Evolutionary conservation across 345 rosid genomes (phyloP), one percentile per base, ranked within the genome.

Genomic region (Camelina sativa): DNA sequence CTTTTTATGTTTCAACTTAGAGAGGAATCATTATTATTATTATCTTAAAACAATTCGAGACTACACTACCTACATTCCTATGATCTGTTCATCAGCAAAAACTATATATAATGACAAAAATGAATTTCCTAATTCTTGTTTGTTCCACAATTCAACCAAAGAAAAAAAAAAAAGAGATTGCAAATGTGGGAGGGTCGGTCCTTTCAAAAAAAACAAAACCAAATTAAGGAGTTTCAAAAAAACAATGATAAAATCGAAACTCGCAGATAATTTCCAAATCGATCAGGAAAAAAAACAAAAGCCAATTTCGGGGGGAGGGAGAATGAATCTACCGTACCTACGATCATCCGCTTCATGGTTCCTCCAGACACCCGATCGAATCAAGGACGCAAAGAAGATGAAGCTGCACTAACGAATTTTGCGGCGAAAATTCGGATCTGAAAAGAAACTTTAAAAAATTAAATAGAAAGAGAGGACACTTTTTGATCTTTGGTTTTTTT

Each of bases 341-440:
- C 68, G 73, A 65, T 72, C 76, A 66, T 72, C 20, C 7, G 59
- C 51, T 53, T 66, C 77, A 72, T 78, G 51, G 9, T 34, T 65
- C 59, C 20, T 50, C 41, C 16, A 8, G 62, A 51, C 13, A 65
- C 7, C 61, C 38, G 69, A 78, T 72, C 65, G 63, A 71, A 77
- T 53, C 65, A 32, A 65, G 11, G 12, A 54, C 32, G 38, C 53
- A 4, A 28, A 58, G 78, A 66, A 44, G 74, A 34, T 1, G 23
- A 62, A 60, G 67, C 54, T 63, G 61, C 67, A 70, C 35, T 35
- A 19, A 46, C 63, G 73, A 71, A 62, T 19, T 16, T 72, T 46
- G 63, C 68, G 69, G 68, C 77, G 69, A 43, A 35, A 44, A 72
- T 59, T 66, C 69, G 81, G 81, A 78, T 78, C 81, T 65, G 74